Evolutionary conservation across 371 early-diverging fungal genomes (phyloP).

Genomic region (Lichtheimia ramosa): DNA sequence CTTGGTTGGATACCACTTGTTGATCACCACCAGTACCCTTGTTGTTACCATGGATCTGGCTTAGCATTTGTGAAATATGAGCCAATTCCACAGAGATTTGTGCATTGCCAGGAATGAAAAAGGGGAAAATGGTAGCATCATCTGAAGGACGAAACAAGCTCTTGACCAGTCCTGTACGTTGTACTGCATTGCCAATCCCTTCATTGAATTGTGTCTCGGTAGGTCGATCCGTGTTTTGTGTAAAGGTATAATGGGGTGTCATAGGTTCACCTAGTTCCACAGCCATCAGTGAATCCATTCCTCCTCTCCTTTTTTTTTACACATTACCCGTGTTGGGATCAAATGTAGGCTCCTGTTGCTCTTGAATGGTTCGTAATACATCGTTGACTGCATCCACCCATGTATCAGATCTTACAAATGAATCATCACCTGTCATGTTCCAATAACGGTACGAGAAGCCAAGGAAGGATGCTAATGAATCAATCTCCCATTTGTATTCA

Average conservation of each 20-base stretch:
- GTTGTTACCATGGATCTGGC: not conserved
- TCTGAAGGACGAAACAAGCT: constrained; percentile 68
- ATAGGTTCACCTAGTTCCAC: constrained; percentile 20
- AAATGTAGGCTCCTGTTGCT: constrained; percentile 44
- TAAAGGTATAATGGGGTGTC: constrained; percentile 25
- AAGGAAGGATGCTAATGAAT: constrained; percentile 56
- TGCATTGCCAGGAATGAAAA: constrained; percentile 70
- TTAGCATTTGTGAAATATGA: constrained; percentile 30
- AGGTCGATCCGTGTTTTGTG: constrained; percentile 36
- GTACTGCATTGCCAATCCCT: constrained; percentile 58
- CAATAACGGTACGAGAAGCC: constrained; percentile 47
- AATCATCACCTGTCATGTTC: constrained; percentile 37
- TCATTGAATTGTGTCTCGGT: constrained; percentile 60
- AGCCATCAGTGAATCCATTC: not conserved
- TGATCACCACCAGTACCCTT: too few species aligned
- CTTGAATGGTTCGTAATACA: constrained; percentile 25
- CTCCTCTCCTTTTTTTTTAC: not conserved
- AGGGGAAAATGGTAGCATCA: constrained; percentile 63
- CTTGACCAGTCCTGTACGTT: constrained; percentile 59
- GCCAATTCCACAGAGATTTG: constrained; percentile 62
- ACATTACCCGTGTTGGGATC: constrained; percentile 31
- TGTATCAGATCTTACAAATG: constrained; percentile 24
- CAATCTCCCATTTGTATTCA: constrained; percentile 57
- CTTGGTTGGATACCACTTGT: not conserved
- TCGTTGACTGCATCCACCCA: constrained; percentile 45